A percentile compares a stretch with the other conserved stretches of the same genome.
These are phyloP conservation scores for Sinapis alba DNA, from an alignment of 441 rosid genomes.

Conservation along the genomic window DNA sequence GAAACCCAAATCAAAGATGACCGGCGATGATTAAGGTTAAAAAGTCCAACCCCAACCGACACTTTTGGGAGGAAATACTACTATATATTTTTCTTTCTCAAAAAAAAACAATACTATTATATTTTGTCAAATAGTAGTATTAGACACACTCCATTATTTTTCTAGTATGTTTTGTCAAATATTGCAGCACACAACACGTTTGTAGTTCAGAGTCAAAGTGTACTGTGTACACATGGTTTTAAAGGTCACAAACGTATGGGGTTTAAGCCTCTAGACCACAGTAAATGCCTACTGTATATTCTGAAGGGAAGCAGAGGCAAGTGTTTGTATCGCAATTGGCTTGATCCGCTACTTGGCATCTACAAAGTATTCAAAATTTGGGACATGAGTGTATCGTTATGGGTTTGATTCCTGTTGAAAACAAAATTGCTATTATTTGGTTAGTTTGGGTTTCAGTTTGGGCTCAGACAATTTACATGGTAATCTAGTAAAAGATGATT, in stretches of 20 bases:
- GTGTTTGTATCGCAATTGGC: conserved; percentile 67
- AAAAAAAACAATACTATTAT: too few species aligned
- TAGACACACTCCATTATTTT: conserved; percentile 28
- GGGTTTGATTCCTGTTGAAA: too few species aligned
- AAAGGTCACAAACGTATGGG: neutral
- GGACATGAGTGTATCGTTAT: too few species aligned
- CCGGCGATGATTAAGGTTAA: conserved; percentile 37
- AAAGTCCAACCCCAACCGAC: conserved; percentile 23
- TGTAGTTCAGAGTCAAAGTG: neutral
- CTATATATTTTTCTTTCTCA: too few species aligned
- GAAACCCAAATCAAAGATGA: conserved; percentile 23
- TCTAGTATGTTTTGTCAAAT: conserved; percentile 26
- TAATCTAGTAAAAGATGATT: too few species aligned
- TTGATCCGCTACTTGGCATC: too few species aligned
- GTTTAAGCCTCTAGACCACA: conserved; percentile 45
- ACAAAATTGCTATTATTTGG: too few species aligned
- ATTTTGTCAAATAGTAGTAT: too few species aligned
- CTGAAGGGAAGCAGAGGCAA: conserved; percentile 64
- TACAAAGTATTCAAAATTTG: too few species aligned
- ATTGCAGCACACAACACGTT: conserved; percentile 30
- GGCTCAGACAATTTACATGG: too few species aligned
- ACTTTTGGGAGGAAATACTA: conserved; percentile 18
- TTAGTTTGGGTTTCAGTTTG: too few species aligned
- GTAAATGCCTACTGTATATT: conserved; percentile 70
- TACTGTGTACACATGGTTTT: neutral